These are phyloP conservation scores for Corinectria fuckeliana DNA, from an alignment of 2,329 filamentous ascomycete genomes.

Conservation along the genomic window DNA sequence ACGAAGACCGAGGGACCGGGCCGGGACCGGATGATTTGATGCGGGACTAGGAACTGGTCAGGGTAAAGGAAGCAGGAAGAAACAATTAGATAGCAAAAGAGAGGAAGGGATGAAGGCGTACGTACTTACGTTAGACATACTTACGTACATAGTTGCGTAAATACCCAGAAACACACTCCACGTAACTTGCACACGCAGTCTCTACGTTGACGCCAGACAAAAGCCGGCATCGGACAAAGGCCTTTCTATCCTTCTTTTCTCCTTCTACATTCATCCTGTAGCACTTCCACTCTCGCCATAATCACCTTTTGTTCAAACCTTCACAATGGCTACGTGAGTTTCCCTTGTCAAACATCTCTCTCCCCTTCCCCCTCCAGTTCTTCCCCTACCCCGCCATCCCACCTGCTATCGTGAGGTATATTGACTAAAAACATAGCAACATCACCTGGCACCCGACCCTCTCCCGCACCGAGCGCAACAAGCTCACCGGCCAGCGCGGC, in stretches of 20 bases:
- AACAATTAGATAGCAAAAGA: not conserved
- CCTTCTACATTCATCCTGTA: not conserved
- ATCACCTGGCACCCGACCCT: constrained; percentile 90
- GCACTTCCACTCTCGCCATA: not conserved
- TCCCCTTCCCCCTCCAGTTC: not conserved
- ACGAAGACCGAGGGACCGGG: too few species aligned
- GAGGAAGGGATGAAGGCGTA: not conserved
- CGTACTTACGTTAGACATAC: not conserved
- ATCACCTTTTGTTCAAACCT: not conserved
- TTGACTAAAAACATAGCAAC: constrained; percentile 64
- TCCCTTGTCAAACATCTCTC: not conserved
- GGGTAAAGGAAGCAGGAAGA: too few species aligned
- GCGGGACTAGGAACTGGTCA: too few species aligned
- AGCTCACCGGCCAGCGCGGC: constrained; percentile 80
- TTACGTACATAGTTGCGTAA: not conserved
- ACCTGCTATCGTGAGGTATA: not conserved
- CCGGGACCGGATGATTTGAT: too few species aligned
- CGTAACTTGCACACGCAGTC: constrained; percentile 23
- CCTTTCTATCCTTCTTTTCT: constrained; percentile 4
- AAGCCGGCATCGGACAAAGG: constrained; percentile 12
- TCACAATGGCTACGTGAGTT: constrained; percentile 46
- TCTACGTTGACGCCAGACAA: constrained; percentile 10
- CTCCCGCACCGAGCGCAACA: constrained; percentile 77
- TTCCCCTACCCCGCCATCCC: constrained; percentile 20
- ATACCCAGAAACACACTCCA: constrained; percentile 14